Conservation (phyloP, 345 rosid species). For the Lenwebbia sp. region DNA sequence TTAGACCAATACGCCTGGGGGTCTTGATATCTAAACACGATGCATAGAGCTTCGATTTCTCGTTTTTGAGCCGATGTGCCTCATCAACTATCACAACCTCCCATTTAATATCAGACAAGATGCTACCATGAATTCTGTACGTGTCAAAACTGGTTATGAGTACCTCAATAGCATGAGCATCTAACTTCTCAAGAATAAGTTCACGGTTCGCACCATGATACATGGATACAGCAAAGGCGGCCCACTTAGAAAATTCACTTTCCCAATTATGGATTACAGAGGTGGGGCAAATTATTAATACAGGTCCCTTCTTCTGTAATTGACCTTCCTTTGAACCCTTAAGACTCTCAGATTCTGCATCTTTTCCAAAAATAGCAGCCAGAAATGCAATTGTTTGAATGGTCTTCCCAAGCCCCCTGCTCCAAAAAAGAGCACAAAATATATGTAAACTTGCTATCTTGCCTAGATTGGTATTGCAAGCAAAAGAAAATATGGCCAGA, state of each 20-base stretch:
- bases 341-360: constrained; percentile 34
- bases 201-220: constrained; percentile 84
- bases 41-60: constrained; percentile 78
- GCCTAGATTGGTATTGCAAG: background rate
- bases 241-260: constrained; percentile 81
- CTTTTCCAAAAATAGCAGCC: constrained; percentile 74
- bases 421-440: background rate
- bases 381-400: constrained; percentile 92
- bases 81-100: constrained; percentile 87
- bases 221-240: constrained; percentile 52
- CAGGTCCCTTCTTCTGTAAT: constrained; percentile 32
- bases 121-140: constrained; percentile 60
- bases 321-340: constrained; percentile 11
- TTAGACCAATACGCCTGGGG: constrained; percentile 60
- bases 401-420: constrained; percentile 95
- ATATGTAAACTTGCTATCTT: background rate
- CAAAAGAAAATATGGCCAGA: background rate
- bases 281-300: constrained; percentile 72
- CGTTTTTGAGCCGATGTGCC: constrained; percentile 88
- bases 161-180: constrained; percentile 53
- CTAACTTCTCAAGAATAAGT: constrained; percentile 59
- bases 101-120: constrained; percentile 65
- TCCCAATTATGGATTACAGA: constrained; percentile 95
- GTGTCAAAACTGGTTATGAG: constrained; percentile 84
- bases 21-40: constrained; percentile 63